Evolutionary conservation across 2,329 filamentous ascomycete genomes (phyloP), one percentile per base, ranked within the genome.

Genomic region (Exophiala spinifera): DNA sequence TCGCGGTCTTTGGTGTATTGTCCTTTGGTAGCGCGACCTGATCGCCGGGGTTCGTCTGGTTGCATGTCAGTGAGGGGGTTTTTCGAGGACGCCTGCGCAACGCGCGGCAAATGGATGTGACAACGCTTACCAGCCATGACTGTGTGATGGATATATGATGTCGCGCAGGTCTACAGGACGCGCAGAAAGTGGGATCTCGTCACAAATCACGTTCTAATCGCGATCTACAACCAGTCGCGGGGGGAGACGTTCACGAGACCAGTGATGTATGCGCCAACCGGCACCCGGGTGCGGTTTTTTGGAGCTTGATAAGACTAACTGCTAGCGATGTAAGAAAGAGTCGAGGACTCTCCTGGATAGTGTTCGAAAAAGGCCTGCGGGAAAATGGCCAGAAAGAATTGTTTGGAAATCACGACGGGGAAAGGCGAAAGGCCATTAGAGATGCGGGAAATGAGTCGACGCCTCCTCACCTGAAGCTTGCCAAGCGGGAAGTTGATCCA

Each of bases 21-120:
- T 69, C 94, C 94, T 70, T 99, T 99, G 61, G 94, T 99, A 66
- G 92, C 91, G 67, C 94, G 88, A 62, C 94, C 91, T 40, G 94
- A 99, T 69, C 94, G 89, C 71, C 94, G 87, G 55, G 91, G 89
- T 81, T 96, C 92, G 62, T 87, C 84, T 87, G 71, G 28, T 7
- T 43, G 33, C 28, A 23, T 23, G 47, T 53, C 28, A 58, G 53
- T 57, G 47, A 51, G 21, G 34, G 23, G 34, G 40, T 37, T 25
- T 28, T 25, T 25, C 28, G 28, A 31, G 28, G 28, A 15, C 31
- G 37, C 11, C 43, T 19, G 23, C 46, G 19, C 28, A 47, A 20
- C 33, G 39, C 20, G 31, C 5, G 36, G 40, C 54, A 21, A 46
- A 40, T 44, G 45, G 44, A 63, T 62, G 65, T 65, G 71, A 71